These are phyloP conservation scores for Lachnum nothofagi DNA, from an alignment of 2,329 filamentous ascomycete species.

Conservation along the genomic window DNA sequence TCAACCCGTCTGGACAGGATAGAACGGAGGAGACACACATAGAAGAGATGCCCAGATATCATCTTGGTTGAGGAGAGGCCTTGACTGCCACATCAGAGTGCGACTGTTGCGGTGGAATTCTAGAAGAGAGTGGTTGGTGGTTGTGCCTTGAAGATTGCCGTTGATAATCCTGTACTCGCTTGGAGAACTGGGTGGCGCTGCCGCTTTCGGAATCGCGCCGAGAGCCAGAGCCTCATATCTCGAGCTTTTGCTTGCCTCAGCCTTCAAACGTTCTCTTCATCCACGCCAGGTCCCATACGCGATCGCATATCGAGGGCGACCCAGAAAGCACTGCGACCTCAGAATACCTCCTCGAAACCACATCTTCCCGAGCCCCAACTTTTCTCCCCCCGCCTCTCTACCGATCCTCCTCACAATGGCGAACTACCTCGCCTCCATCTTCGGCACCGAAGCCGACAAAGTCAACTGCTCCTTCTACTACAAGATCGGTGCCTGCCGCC, in stretches of 20 bases:
- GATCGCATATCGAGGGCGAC: not conserved
- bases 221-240: not conserved
- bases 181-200: not conserved
- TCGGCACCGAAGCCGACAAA: slow-evolving; percentile 99
- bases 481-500: slow-evolving; percentile 98
- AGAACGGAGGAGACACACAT: too few relatives aligned
- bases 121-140: too few relatives aligned
- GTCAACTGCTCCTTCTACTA: slow-evolving; percentile 99
- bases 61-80: too few relatives aligned
- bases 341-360: not conserved
- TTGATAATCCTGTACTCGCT: too few relatives aligned
- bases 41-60: too few relatives aligned
- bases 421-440: slow-evolving; percentile 98
- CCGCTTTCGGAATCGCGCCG: too few relatives aligned
- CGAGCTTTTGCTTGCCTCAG: not conserved
- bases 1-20: too few relatives aligned
- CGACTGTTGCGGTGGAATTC: too few relatives aligned
- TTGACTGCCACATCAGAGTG: too few relatives aligned
- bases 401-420: slow-evolving; percentile 56
- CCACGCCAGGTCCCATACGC: not conserved
- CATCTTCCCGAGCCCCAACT: too few relatives aligned
- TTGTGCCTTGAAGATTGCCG: too few relatives aligned
- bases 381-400: not conserved
- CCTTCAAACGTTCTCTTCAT: not conserved
- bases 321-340: not conserved